A percentile compares a stretch with the other conserved stretches of the same genome.
phyloP scores from a whole-genome alignment of 139 green algal genomes.

The Asterochloris sp. region DNA sequence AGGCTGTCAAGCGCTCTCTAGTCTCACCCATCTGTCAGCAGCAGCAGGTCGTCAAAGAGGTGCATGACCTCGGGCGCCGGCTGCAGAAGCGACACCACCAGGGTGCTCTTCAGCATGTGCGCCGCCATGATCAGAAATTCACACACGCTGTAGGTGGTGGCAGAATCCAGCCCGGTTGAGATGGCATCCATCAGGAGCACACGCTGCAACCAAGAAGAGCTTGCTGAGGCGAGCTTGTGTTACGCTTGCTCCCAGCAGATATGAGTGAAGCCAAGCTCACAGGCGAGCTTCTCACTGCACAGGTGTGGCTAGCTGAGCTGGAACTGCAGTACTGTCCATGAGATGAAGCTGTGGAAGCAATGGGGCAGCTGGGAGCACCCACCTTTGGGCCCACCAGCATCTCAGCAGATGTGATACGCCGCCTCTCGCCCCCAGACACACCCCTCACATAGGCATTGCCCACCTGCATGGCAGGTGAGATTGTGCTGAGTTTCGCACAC shows the following conservation, averaged over 20 bases:
- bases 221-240: too few species aligned
- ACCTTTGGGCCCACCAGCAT: conserved; percentile 52
- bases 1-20: neutral
- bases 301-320: too few species aligned
- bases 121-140: conserved; percentile 32
- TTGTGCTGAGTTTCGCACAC: neutral
- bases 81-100: conserved; percentile 76
- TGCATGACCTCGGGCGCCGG: conserved; percentile 65
- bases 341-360: too few species aligned
- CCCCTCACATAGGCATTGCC: conserved; percentile 39
- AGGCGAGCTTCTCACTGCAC: too few species aligned
- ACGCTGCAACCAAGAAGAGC: conserved; percentile 8
- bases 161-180: conserved; percentile 51
- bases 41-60: conserved; percentile 72
- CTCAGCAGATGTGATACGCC: conserved; percentile 66
- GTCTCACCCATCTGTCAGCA: conserved; percentile 48
- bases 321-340: too few species aligned
- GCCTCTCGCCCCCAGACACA: conserved; percentile 63
- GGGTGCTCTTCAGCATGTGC: conserved; percentile 41
- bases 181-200: conserved; percentile 42
- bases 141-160: conserved; percentile 71
- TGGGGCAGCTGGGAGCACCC: too few species aligned
- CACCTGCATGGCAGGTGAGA: neutral
- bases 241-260: too few species aligned
- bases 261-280: too few species aligned